Evolutionary conservation across 2,329 filamentous ascomycete species (phyloP).

Genomic region (Annulohypoxylon truncatum): DNA sequence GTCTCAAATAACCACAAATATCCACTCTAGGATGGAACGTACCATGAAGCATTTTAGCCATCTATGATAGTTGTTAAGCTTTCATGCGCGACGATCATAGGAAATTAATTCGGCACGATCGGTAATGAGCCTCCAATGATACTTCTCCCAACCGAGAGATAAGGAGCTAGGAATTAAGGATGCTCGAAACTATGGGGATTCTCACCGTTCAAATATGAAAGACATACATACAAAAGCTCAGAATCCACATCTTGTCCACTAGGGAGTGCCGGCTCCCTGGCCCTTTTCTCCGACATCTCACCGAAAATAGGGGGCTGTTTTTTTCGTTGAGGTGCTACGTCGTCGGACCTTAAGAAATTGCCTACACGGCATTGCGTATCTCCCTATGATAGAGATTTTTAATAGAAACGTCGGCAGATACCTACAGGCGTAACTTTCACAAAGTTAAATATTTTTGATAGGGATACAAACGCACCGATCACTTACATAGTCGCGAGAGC

Average conservation of each 20-base stretch:
- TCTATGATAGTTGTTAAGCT: constrained; percentile 20
- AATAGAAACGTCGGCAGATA: constrained; percentile 6
- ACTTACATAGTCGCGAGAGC: constrained; percentile 5
- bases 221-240: neutral
- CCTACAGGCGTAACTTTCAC: neutral
- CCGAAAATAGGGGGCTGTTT: constrained; percentile 3
- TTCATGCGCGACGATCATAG: constrained; percentile 18
- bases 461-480: neutral
- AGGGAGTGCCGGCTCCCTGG: constrained; percentile 13
- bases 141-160: constrained; percentile 20
- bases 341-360: constrained; percentile 14
- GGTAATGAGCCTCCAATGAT: constrained; percentile 1
- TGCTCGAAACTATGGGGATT: constrained; percentile 6
- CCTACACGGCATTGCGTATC: neutral
- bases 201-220: neutral
- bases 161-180: constrained; percentile 8
- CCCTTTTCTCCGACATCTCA: constrained; percentile 23
- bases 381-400: neutral
- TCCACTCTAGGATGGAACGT: constrained; percentile 19
- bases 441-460: neutral
- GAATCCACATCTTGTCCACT: neutral
- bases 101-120: constrained; percentile 23
- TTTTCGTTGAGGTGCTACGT: neutral
- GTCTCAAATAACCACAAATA: constrained; percentile 23
- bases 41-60: constrained; percentile 29